These are phyloP conservation scores for Fusarium sp. DNA, from an alignment of 2,329 filamentous ascomycete genomes.

Conservation along the genomic window DNA sequence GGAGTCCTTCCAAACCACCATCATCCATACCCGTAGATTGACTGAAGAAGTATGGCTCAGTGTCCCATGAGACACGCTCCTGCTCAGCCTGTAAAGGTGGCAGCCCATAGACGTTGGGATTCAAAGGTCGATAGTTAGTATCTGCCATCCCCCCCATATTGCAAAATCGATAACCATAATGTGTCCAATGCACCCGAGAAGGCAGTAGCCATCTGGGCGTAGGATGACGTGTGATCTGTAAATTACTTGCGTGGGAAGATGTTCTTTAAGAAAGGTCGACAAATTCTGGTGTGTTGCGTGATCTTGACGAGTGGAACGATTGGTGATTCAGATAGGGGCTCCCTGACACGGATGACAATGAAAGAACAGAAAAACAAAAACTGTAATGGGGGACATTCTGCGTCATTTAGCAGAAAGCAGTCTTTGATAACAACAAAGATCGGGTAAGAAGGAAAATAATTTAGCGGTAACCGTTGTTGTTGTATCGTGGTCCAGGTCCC, in stretches of 20 bases:
- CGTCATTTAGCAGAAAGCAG: slow-evolving; percentile 4
- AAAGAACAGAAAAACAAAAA: slow-evolving; percentile 41
- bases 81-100: slow-evolving; percentile 26
- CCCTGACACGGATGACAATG: slow-evolving; percentile 45
- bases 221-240: slow-evolving; percentile 69
- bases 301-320: slow-evolving; percentile 51
- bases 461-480: slow-evolving; percentile 68
- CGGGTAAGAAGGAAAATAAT: not conserved
- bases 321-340: slow-evolving; percentile 46
- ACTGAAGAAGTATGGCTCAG: slow-evolving; percentile 39
- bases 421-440: slow-evolving; percentile 2
- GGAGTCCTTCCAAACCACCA: slow-evolving; percentile 32
- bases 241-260: slow-evolving; percentile 65
- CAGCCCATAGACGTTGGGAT: slow-evolving; percentile 42
- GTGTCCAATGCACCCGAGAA: slow-evolving; percentile 68
- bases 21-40: slow-evolving; percentile 39
- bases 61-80: slow-evolving; percentile 19
- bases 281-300: slow-evolving; percentile 57
- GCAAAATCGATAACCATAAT: slow-evolving; percentile 72
- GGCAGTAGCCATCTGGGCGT: slow-evolving; percentile 63
- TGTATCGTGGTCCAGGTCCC: slow-evolving; percentile 68
- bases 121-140: slow-evolving; percentile 47
- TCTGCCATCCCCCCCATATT: slow-evolving; percentile 58
- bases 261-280: slow-evolving; percentile 60
- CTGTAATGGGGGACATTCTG: slow-evolving; percentile 6